Evolutionary conservation across 2,329 filamentous ascomycete species (phyloP), one percentile per base, ranked within the genome.

Genomic region (Mycosphaerella sp.): DNA sequence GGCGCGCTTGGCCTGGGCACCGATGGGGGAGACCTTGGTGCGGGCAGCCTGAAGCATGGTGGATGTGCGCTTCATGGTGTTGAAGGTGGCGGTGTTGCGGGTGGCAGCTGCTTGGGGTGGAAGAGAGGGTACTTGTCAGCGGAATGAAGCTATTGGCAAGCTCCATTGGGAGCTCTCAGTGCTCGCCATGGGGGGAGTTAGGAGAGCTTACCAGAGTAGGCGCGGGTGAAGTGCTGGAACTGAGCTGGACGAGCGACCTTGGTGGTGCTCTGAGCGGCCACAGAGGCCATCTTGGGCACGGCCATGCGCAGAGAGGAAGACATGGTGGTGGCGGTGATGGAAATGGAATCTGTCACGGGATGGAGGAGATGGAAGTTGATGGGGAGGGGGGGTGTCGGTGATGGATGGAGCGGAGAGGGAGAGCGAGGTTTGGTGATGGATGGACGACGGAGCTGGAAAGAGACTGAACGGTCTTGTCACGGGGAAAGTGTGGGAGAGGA

Each of bases 281-380:
- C 74, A 73, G 83, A 80, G 76, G 85, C 84, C 79, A 89, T 80
- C 76, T 86, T 83, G 71, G 85, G 84, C 74, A 86, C 83, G 77
- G 88, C 80, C 75, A 89, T 80, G 78, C 86, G 86, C 74, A 69
- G 66, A 48, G 82, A 78, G 75, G 83, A 80, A 75, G 86, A 84
- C 86, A 90, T 90, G 88, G 81, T 82, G 81, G 83, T 76, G 78
- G 78, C 74, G 6, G 26, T 29, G 26, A 6, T 49, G 77, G 67
- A 69, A 71, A 59, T 55, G 56, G 55, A 48, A 12, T 1, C 14
- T 17, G 14, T 17, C 14, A 17, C 14, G 14, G 14, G 14, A 17
- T 48, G 44, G 45, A 44, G 50, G 29, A 34, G 60, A 62, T 59
- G 54, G 58, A 45, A 46, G 56, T 55, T 59, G 61, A 62, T 61